Evolutionary conservation across 805 yeast genomes (phyloP), one percentile per base, ranked within the genome.

Genomic region (Schwanniomyces pseudopolymorphus): DNA sequence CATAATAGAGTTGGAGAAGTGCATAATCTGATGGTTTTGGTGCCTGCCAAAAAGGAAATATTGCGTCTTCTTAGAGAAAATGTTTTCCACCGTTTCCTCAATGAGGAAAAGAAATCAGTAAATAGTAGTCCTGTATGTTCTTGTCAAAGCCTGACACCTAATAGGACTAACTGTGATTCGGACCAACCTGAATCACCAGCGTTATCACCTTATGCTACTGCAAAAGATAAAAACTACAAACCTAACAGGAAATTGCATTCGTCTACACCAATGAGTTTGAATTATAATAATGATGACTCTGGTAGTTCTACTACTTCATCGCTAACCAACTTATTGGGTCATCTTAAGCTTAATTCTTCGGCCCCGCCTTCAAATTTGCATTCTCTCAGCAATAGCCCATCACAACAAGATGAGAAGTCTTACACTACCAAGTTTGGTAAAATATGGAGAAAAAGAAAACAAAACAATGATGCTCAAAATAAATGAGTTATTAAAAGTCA

Each of bases 61-160:
- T 47, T 66, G 27, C 69, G 59, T 42, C 49, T 70, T 11, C 51
- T 70, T 36, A 59, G 63, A 43, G 75, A 69, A 46, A 70, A 70
- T 43, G 72, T 60, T 8, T 70, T 64, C 49, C 44, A 38, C 17
- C 41, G 43, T 8, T 60, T 60, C 43, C 42, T 50, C 13, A 57
- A 54, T n/a, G 20, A 38, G 24, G 28, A 38, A 13, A 38, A 38
- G 13, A 22, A 38, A 24, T 39, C 17, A 17, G 3, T 19, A 2
- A 38, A 16, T 13, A 31, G n/a, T 5, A 38, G 28, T 24, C 33
- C 33, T n/a, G 21, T 17, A 4, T 22, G 31, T 39, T n/a, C 8
- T 21, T 36, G 39, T 20, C 27, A 36, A 8, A 36, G 4, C 10
- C 4, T 7, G 3, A 13, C n/a, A 39, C 41, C 41, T 14, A 26